Percentiles rank a stretch among this genome's conserved stretches.
phyloP scores from a whole-genome alignment of 306 rosid genomes.

The Sicyos baderoa region DNA sequence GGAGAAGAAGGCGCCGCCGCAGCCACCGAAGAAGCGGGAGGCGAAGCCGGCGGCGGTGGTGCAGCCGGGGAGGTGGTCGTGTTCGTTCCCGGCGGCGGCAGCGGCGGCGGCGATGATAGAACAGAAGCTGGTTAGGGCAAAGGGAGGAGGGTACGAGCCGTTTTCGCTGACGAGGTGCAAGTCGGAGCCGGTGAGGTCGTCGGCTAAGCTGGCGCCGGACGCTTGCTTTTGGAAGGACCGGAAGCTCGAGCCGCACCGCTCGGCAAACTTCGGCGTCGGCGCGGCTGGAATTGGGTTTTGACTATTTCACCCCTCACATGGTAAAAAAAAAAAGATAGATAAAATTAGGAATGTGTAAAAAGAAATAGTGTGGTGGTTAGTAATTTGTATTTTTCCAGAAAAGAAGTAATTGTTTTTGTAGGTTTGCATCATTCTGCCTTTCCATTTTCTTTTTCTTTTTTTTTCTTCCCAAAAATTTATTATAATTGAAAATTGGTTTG shows the following conservation, averaged over 20 bases:
- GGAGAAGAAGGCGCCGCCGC: conserved; percentile 26
- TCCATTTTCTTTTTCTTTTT: background rate
- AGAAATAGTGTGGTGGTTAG: conserved; percentile 8
- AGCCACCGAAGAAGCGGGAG: conserved; percentile 34
- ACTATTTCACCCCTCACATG: conserved; percentile 2
- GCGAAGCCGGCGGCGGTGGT: conserved; percentile 21
- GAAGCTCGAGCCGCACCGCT: conserved; percentile 61
- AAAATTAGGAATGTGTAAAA: conserved; percentile 1
- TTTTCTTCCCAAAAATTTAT: background rate
- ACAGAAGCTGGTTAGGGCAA: conserved; percentile 59
- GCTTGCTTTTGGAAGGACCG: conserved; percentile 76
- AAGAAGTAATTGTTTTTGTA: background rate
- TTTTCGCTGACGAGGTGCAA: conserved; percentile 78
- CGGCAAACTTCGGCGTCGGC: conserved; percentile 61
- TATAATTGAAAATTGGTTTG: background rate
- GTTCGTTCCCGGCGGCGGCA: conserved; percentile 51
- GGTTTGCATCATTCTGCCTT: conserved; percentile 4
- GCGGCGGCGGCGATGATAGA: conserved; percentile 55
- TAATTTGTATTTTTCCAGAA: conserved; percentile 4
- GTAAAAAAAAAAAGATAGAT: background rate
- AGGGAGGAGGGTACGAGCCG: conserved; percentile 58
- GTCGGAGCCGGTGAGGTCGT: conserved; percentile 85
- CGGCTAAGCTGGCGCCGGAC: conserved; percentile 58
- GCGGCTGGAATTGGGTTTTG: conserved; percentile 81
- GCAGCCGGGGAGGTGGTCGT: conserved; percentile 75